phyloP scores from a whole-genome alignment of 192 early-diverging fungal species.

The Coemansia aciculifera region DNA sequence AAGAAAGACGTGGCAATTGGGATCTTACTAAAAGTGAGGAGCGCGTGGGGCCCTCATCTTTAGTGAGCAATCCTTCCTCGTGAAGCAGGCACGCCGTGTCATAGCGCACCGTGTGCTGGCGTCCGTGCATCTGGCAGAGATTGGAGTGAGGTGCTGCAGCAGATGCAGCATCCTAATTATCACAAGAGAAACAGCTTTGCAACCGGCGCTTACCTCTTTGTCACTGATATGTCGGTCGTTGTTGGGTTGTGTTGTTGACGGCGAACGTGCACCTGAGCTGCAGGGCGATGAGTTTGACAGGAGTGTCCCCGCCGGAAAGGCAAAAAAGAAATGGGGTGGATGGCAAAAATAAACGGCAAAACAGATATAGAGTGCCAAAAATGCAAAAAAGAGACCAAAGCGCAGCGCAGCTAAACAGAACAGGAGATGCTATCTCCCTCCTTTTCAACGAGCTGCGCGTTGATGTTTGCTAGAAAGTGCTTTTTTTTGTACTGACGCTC shows the following conservation, averaged over 20 bases:
- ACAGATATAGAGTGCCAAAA: neutral
- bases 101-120: neutral
- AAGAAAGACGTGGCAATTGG: neutral
- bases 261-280: neutral
- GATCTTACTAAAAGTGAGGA: neutral
- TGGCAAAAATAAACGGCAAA: conserved; percentile 13
- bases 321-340: neutral
- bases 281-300: neutral
- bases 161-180: conserved; percentile 1
- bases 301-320: neutral
- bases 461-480: neutral
- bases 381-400: neutral
- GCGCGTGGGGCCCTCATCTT: neutral
- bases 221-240: neutral
- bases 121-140: conserved; percentile 1
- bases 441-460: neutral
- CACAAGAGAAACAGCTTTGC: neutral
- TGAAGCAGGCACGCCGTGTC: neutral
- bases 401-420: neutral
- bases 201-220: neutral
- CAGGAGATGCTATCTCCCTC: neutral
- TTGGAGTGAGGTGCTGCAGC: neutral
- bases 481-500: neutral
- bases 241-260: neutral
- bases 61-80: neutral